A percentile compares a stretch with the other conserved stretches of the same genome.
phyloP scores from a whole-genome alignment of 441 rosid species.

The Aquilaria agallochum region DNA sequence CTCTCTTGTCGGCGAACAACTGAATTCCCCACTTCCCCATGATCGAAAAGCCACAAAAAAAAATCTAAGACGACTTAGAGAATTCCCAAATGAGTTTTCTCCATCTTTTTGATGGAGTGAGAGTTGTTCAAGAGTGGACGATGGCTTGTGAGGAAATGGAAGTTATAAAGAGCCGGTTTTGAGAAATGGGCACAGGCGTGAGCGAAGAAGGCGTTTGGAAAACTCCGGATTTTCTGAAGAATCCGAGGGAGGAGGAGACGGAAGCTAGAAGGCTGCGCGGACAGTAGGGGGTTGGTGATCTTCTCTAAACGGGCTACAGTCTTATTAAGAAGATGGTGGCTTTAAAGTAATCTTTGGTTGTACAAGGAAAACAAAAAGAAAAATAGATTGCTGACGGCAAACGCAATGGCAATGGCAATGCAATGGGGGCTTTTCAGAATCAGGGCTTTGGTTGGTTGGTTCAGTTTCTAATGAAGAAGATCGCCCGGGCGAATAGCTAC shows the following conservation, averaged over 20 bases:
- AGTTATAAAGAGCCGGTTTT: not conserved
- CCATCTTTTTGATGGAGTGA: not conserved
- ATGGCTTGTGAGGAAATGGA: constrained; percentile 2
- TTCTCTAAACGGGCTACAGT: too few species aligned
- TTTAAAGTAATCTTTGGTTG: not conserved
- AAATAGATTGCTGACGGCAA: constrained; percentile 19
- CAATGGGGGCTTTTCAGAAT: not conserved
- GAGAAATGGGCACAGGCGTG: not conserved
- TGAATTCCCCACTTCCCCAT: constrained; percentile 56
- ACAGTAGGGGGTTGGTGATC: too few species aligned
- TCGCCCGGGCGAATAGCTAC: too few species aligned
- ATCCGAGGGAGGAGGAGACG: constrained; percentile 13
- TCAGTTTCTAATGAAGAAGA: too few species aligned
- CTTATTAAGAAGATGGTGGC: not conserved
- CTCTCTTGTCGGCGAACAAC: constrained; percentile 53
- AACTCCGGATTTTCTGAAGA: constrained; percentile 1
- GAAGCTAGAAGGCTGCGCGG: not conserved
- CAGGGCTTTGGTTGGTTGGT: too few species aligned
- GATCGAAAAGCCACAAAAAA: not conserved
- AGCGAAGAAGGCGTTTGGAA: not conserved
- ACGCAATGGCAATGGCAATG: not conserved
- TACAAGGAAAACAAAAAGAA: constrained; percentile 6
- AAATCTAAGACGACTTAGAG: not conserved
- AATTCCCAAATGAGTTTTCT: constrained; percentile 6
- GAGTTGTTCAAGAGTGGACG: not conserved